A percentile compares a stretch with the other conserved stretches of the same genome.
Evolutionary conservation across 805 yeast species (phyloP).

Genomic region (Diddensiella caesifluorescens): DNA sequence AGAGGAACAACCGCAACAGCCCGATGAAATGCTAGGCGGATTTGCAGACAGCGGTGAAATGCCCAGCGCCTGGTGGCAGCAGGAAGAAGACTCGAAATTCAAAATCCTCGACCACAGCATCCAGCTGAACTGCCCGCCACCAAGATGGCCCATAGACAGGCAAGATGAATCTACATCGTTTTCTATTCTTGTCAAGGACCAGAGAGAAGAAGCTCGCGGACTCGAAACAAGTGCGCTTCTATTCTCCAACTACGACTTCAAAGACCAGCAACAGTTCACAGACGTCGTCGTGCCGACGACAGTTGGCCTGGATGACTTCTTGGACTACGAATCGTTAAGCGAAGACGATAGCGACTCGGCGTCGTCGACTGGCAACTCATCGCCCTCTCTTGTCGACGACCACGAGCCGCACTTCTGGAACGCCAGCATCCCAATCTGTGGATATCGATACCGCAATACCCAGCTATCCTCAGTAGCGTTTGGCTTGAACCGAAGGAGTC

Average conservation of each 20-base stretch:
- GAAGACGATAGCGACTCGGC: constrained; percentile 9
- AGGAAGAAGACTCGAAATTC: neutral
- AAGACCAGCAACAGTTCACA: neutral
- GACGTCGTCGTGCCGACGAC: neutral
- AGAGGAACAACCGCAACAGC: constrained; percentile 1
- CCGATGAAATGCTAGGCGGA: neutral
- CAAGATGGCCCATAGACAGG: constrained; percentile 24
- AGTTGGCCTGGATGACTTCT: constrained; percentile 20
- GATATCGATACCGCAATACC: constrained; percentile 19
- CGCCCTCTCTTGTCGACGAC: neutral
- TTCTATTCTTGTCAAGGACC: constrained; percentile 19
- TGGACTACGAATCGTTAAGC: constrained; percentile 21
- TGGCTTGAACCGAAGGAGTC: constrained; percentile 26
- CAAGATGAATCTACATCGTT: constrained; percentile 25
- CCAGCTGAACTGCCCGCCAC: neutral
- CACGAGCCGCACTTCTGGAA: neutral
- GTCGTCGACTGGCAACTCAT: neutral
- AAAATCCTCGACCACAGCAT: neutral
- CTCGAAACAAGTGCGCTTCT: neutral
- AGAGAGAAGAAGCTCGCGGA: neutral
- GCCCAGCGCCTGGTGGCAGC: neutral
- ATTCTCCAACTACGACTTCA: neutral
- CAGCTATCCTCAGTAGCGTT: constrained; percentile 27
- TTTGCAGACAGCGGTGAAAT: neutral
- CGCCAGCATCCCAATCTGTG: constrained; percentile 22